phyloP scores from a whole-genome alignment of 2,329 filamentous ascomycete genomes.

The Aspergillus fischeri region DNA sequence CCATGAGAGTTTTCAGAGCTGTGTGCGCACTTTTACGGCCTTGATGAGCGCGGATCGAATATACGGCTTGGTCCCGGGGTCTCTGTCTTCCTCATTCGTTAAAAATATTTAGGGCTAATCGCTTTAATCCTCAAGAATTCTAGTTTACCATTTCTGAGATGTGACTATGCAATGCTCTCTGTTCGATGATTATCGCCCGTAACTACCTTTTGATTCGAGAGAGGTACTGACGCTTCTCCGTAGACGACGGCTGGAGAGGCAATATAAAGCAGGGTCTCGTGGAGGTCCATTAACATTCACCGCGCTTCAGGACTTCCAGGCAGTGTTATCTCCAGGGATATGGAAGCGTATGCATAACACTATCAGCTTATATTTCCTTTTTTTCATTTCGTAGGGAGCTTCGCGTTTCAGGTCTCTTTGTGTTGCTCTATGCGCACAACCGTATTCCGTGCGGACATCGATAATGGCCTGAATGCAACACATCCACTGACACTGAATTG shows the following conservation, averaged over 20 bases:
- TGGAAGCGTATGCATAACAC: not conserved
- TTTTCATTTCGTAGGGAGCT: not conserved
- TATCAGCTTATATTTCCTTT: not conserved
- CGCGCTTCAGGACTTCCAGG: not conserved
- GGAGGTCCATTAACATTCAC: not conserved
- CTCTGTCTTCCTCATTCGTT: not conserved
- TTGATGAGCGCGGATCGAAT: constrained; percentile 17
- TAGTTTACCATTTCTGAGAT: not conserved
- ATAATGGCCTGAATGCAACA: not conserved
- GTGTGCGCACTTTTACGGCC: constrained; percentile 9
- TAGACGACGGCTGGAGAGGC: not conserved
- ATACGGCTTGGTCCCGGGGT: constrained; percentile 13
- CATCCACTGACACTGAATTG: not conserved
- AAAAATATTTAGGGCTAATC: not conserved
- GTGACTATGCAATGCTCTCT: not conserved
- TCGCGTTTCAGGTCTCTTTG: not conserved
- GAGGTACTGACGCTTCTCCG: not conserved
- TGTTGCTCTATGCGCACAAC: not conserved
- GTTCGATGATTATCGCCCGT: not conserved
- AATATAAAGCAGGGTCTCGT: not conserved
- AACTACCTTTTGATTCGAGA: not conserved
- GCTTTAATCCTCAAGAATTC: not conserved
- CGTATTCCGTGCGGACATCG: not conserved
- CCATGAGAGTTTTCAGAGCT: constrained; percentile 25
- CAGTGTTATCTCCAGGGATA: not conserved